phyloP scores from a whole-genome alignment of 306 rosid genomes.

The Urtica urens region DNA sequence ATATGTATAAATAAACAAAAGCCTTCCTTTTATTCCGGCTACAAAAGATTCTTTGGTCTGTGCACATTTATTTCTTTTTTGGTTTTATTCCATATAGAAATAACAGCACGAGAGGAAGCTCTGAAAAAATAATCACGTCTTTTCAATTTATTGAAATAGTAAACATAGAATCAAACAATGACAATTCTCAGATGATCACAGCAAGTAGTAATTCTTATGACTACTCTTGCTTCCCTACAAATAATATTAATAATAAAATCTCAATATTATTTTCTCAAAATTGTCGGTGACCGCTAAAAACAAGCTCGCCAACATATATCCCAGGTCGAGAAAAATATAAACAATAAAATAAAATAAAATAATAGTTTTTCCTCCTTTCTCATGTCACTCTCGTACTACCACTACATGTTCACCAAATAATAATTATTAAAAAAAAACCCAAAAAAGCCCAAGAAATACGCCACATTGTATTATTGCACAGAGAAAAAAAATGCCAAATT shows the following conservation, averaged over 20 bases:
- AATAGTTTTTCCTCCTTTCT: background rate
- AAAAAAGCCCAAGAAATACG: background rate
- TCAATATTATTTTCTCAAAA: slow-evolving; percentile 6
- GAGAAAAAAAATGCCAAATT: slow-evolving; percentile 3
- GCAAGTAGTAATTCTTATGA: no score
- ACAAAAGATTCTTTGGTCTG: slow-evolving; percentile 6
- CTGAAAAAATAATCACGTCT: slow-evolving; percentile 14
- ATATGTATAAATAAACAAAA: no score
- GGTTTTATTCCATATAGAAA: background rate
- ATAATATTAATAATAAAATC: background rate
- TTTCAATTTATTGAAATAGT: slow-evolving; percentile 9
- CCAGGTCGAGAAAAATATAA: slow-evolving; percentile 9
- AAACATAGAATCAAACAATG: slow-evolving; percentile 3
- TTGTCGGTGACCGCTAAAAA: slow-evolving; percentile 50
- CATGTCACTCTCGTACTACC: slow-evolving; percentile 2
- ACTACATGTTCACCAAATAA: slow-evolving; percentile 9
- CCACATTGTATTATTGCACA: slow-evolving; percentile 11
- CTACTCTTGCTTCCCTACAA: no score
- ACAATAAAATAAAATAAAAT: background rate
- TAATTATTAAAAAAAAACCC: background rate
- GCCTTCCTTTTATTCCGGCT: background rate
- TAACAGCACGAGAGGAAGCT: slow-evolving; percentile 5
- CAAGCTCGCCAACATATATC: slow-evolving; percentile 13
- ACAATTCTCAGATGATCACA: slow-evolving; percentile 4
- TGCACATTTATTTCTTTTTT: background rate